Base-by-base conservation (phyloP, 1,139 yeast genomes). In the Geotrichum reessii region DNA sequence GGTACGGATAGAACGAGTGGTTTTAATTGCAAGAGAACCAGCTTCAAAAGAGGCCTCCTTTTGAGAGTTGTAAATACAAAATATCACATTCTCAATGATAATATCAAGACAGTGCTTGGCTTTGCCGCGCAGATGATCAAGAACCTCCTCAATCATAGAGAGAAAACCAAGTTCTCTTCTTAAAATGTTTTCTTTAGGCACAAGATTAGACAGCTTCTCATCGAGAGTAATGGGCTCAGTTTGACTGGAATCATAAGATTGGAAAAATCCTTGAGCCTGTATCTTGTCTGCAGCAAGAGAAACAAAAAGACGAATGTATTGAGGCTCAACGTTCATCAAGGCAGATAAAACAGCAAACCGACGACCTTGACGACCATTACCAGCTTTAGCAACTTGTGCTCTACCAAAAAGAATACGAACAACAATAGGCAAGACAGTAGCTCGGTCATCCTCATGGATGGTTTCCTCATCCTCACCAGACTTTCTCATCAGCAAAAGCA, bases 371-470 rank as follows among this genome's bases (percentile, higher is more conserved):
- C 87, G 87, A 61, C 90, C 90, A 70, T 86, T 65, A 33, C 71
- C 67, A 2, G 65, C 55, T 51, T 67, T 65, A 19, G 71, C 58
- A n/a, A 66, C 63, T 56, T 89, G 96, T 9, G 91, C 90, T 63
- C 95, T 79, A 5, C 99, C 99, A 72, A 86, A 93, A 42, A 95
- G 74, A 28, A 95, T 86, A 63, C 97, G 77, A 53, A 92, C 73
- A 4, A 91, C 80, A 52, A 88, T 70, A 1, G 95, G 95, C 81
- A 91, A 81, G 5, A 93, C 77, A 0, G 64, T 71, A 0, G 71
- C 75, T 22, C 80, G 75, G 68, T 92, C 97, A 7, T 76, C 77
- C 14, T 76, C 78, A 64, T 87, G 91, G 55, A 91, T 73, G 2
- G 81, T 75, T 8, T 78, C 78, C n/a, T 80, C 76, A n/a, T 79